phyloP scores from a whole-genome alignment of 2,329 filamentous ascomycete species.

The Chaetomium olivaceum region DNA sequence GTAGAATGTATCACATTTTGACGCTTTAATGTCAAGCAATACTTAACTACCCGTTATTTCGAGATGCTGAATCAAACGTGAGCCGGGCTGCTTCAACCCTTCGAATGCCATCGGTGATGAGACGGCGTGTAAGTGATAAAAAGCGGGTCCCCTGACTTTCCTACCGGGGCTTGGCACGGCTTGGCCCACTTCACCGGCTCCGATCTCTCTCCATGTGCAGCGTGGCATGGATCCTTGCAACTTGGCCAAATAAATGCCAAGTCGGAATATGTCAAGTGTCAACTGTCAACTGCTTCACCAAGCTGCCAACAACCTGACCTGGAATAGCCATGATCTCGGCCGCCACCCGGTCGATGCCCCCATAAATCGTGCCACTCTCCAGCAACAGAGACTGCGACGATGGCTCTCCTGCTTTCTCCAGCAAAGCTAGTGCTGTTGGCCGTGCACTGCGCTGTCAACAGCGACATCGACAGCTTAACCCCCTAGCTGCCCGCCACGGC shows the following conservation, averaged over 20 bases:
- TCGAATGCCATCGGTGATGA: too few relatives aligned
- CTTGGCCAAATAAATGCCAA: constrained; percentile 5
- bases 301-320: background rate
- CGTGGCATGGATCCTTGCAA: background rate
- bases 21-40: too few relatives aligned
- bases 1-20: too few relatives aligned
- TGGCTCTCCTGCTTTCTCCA: constrained; percentile 54
- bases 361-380: background rate
- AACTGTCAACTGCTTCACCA: background rate
- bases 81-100: too few relatives aligned
- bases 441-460: constrained; percentile 65
- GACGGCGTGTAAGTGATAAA: constrained; percentile 4
- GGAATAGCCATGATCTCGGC: constrained; percentile 20
- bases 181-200: background rate
- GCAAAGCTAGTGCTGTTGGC: constrained; percentile 73
- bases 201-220: background rate
- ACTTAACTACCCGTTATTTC: too few relatives aligned
- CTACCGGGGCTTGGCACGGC: background rate
- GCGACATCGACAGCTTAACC: constrained; percentile 64
- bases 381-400: constrained; percentile 19
- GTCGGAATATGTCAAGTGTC: constrained; percentile 11
- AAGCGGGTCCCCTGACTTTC: background rate
- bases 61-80: too few relatives aligned
- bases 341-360: constrained; percentile 7
- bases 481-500: constrained; percentile 57